phyloP scores from a whole-genome alignment of 495 filamentous ascomycete species.

The Delitschia confertaspora region DNA sequence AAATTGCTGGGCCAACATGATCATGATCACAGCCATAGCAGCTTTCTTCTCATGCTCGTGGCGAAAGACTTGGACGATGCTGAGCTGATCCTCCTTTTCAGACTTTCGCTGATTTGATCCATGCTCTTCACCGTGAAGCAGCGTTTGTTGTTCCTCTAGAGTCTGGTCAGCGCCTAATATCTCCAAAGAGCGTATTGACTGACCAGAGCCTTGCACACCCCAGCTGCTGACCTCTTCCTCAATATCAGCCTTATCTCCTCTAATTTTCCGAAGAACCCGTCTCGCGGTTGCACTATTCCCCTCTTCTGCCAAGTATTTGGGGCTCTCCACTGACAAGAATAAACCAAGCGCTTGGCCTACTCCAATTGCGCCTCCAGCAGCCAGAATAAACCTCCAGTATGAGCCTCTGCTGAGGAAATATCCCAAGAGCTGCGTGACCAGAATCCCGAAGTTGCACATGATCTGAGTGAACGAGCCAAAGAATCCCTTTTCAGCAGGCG shows the following conservation, averaged over 20 bases:
- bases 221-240: slow-evolving; percentile 61
- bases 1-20: slow-evolving; percentile 91
- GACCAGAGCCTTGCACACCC: slow-evolving; percentile 28
- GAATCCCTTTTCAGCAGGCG: slow-evolving; percentile 65
- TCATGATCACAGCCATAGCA: slow-evolving; percentile 73
- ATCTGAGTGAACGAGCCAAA: slow-evolving; percentile 91
- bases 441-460: slow-evolving; percentile 87
- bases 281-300: slow-evolving; percentile 53
- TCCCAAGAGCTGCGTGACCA: slow-evolving; percentile 73
- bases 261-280: slow-evolving; percentile 59
- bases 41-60: slow-evolving; percentile 63
- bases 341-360: slow-evolving; percentile 56
- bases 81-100: slow-evolving; percentile 42
- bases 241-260: slow-evolving; percentile 59
- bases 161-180: slow-evolving; percentile 7
- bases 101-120: slow-evolving; percentile 26
- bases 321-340: slow-evolving; percentile 69
- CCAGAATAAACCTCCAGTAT: slow-evolving; percentile 77
- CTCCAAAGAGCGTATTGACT: background rate
- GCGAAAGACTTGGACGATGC: slow-evolving; percentile 56
- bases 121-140: slow-evolving; percentile 29
- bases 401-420: slow-evolving; percentile 72
- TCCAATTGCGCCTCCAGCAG: slow-evolving; percentile 60
- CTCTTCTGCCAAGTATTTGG: slow-evolving; percentile 70
- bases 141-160: slow-evolving; percentile 34